Base-by-base conservation (phyloP, 345 rosid genomes). In the Theobroma cacao region DNA sequence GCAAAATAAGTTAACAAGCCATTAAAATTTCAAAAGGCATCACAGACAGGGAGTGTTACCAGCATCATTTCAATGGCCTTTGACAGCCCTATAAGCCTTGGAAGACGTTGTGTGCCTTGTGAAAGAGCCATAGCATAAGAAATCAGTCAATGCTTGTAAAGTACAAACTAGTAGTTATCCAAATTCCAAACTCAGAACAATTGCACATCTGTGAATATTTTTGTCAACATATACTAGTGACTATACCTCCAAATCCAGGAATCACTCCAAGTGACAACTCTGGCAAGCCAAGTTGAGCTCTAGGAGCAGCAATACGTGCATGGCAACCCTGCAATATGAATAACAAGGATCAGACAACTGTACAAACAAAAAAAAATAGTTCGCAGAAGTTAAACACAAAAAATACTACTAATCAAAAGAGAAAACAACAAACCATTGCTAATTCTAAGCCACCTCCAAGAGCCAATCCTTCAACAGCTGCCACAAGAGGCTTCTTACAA, bases 361-460 rank as follows among this genome's bases (percentile, higher is more conserved):
- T 65, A 36, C 14, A 72, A 63, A 50, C 11, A 58, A 53, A 12
- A 68, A 77, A 56, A 2, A 13, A 26, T 20, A n/a, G 2, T 38
- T 28, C 8, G 15, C 45, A 68, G 12, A 75, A 62, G 66, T 47
- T 48, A 45, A 45, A 1, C 47, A 56, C 20, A 30, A 60, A 75
- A 77, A 66, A 28, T 31, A 5, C 31, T n/a, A 28, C 77, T 30
- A 12, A 47, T 68, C 50, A 61, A 48, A 20, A 47, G 63, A 3
- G 26, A 36, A 50, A 75, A 85, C 18, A 48, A 88, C 88, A 80
- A 60, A 95, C 99, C 99, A 95, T 63, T 50, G 97, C 93, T 69
- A 95, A 67, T 80, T 95, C 99, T 73, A 95, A 86, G 82, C 99
- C 99, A 86, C 99, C 99, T 80, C 99, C 99, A 77, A 95, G 94